Evolutionary conservation across 2,329 filamentous ascomycete genomes (phyloP), one percentile per base, ranked within the genome.

Genomic region (Claviceps sp.): DNA sequence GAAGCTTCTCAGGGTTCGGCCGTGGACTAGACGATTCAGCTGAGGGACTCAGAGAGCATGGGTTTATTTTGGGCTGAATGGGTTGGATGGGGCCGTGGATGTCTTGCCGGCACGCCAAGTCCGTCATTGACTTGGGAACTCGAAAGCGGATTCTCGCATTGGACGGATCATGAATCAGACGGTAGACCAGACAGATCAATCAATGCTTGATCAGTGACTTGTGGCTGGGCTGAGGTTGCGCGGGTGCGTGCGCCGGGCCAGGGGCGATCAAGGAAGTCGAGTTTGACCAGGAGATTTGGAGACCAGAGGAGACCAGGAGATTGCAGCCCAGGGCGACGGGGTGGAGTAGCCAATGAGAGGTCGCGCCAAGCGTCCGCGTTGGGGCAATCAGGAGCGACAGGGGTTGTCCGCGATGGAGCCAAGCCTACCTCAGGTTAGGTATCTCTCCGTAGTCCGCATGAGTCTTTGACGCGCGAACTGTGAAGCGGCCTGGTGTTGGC

Each of bases 1-100:
- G 38, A 48, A 48, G 44, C 50, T 52, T 52, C 37, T 40, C 51
- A 52, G 48, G 44, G 50, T 37, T 40, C 34, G 38, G 40, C 20
- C 24, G 26, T 50, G 37, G 37, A 47, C 38, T 37, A 20, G 18
- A 22, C 40, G 37, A 47, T 50, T 50, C 37, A 50, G 22, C 34
- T 51, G 52, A 40, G 30, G n/a, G 34, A 18, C 40, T 51, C 48
- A 40, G n/a, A 3, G 34, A 5, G 52, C 50, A 48, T 48, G 50
- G 50, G 30, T 34, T 34, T 34, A 34, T 34, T 34, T 34, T 34
- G 30, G 44, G 46, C 30, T 24, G 42, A 24, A 37, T 50, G 48
- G 34, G 26, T 37, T 30, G 24, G 18, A 26, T 34, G 47, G 40
- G 49, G 49, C 50, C 41, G 34, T 34, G 47, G 34, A 24, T 34